These are phyloP conservation scores for Apiotrichum domesticum DNA, from an alignment of 1,284 basidiomycete genomes.

Conservation along the genomic window DNA sequence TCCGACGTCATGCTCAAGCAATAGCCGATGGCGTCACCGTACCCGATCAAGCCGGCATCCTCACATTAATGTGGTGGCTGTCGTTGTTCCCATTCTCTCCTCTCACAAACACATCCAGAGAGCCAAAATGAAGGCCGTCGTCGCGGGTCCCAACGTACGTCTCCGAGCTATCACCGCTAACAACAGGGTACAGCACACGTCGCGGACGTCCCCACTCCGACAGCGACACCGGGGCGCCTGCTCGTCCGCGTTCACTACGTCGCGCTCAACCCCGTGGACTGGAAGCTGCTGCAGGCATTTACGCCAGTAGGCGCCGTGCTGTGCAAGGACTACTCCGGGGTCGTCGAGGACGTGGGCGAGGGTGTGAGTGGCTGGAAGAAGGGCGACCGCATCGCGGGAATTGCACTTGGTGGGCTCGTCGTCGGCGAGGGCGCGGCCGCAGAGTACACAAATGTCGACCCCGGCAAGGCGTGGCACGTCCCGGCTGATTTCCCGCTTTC, in stretches of 20 bases:
- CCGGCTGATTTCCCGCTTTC: conserved; percentile 29
- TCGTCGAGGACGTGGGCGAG: conserved; percentile 45
- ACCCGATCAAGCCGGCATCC: too few species aligned
- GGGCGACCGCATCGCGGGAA: conserved; percentile 51
- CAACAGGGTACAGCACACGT: too few species aligned
- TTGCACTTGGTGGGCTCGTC: conserved; percentile 48
- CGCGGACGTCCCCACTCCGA: too few species aligned
- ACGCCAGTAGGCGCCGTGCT: conserved; percentile 34
- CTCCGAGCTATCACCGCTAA: too few species aligned
- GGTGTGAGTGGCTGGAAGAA: conserved; percentile 27
- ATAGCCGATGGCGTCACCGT: too few species aligned
- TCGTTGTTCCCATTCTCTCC: too few species aligned
- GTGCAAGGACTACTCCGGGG: conserved; percentile 52
- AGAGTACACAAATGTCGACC: conserved; percentile 44
- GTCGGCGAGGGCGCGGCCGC: conserved; percentile 38
- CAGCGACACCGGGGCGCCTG: not conserved
- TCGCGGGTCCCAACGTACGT: too few species aligned
- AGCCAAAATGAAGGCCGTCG: too few species aligned
- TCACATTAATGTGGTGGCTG: too few species aligned
- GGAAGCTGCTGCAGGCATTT: conserved; percentile 33
- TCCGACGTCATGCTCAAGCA: too few species aligned
- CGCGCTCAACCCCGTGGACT: conserved; percentile 36
- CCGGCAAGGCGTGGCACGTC: conserved; percentile 21
- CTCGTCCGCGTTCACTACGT: conserved; percentile 3
- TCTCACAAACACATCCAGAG: too few species aligned